Evolutionary conservation across 2,329 filamentous ascomycete species (phyloP).

Genomic region (Aspergillus flavus): DNA sequence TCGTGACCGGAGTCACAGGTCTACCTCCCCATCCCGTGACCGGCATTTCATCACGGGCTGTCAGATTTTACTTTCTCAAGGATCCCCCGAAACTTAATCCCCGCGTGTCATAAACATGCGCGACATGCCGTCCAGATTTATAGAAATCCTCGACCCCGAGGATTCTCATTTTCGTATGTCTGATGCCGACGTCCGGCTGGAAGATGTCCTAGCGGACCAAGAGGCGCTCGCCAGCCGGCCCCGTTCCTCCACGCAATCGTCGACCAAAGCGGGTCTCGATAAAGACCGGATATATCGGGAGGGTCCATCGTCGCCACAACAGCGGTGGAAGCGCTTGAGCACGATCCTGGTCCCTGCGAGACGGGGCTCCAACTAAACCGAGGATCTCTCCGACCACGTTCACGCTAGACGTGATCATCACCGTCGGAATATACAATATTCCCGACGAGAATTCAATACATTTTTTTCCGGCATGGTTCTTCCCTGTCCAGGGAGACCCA

Average conservation of each 20-base stretch:
- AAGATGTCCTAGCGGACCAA: slow-evolving; percentile 46
- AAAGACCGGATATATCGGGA: slow-evolving; percentile 27
- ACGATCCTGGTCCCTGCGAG: slow-evolving; percentile 34
- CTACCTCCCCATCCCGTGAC: neutral
- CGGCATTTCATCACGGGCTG: neutral
- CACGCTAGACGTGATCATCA: neutral
- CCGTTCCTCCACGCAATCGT: slow-evolving; percentile 40
- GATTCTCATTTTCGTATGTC: slow-evolving; percentile 37
- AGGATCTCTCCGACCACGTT: neutral
- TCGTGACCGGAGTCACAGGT: neutral
- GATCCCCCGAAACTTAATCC: neutral
- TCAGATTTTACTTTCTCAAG: neutral
- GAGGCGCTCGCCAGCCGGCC: slow-evolving; percentile 39
- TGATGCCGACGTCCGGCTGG: slow-evolving; percentile 45
- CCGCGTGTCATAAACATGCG: slow-evolving; percentile 22
- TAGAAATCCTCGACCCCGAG: slow-evolving; percentile 46
- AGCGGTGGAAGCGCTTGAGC: slow-evolving; percentile 37
- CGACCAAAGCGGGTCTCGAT: slow-evolving; percentile 35
- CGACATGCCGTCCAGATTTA: slow-evolving; percentile 45
- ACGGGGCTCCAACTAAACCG: slow-evolving; percentile 13
- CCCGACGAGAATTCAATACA: neutral
- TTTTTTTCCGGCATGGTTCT: neutral
- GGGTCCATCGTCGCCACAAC: slow-evolving; percentile 28
- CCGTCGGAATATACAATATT: neutral
- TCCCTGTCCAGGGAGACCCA: neutral